phyloP scores from a whole-genome alignment of 2,329 filamentous ascomycete species.

The Fusarium succisae region DNA sequence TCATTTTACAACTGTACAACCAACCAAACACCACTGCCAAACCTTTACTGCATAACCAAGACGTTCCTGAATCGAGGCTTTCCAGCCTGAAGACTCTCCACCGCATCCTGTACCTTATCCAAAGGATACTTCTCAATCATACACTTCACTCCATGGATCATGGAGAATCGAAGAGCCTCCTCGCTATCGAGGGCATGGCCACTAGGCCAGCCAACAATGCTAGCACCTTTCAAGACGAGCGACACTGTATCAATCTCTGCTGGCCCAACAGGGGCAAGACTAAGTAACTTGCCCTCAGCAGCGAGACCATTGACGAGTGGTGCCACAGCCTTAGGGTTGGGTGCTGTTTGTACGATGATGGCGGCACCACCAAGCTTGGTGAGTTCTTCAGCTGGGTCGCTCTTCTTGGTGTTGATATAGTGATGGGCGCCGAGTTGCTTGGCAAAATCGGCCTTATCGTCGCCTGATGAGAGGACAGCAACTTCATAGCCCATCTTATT shows the following conservation, averaged over 20 bases:
- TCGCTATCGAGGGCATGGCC: conserved; percentile 71
- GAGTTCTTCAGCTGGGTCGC: conserved; percentile 60
- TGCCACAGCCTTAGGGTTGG: conserved; percentile 64
- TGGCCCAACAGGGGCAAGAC: conserved; percentile 62
- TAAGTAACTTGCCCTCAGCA: conserved; percentile 65
- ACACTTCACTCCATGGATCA: conserved; percentile 69
- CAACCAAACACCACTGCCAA: neutral
- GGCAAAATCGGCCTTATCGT: conserved; percentile 75
- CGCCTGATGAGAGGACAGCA: conserved; percentile 72
- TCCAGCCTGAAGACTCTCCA: conserved; percentile 52
- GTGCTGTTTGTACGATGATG: conserved; percentile 70
- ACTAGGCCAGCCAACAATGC: conserved; percentile 70
- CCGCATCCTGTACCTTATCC: conserved; percentile 56
- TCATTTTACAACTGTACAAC: neutral
- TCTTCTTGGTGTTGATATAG: conserved; percentile 61
- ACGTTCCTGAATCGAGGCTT: conserved; percentile 59
- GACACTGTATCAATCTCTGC: conserved; percentile 55
- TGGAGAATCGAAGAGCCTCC: conserved; percentile 73
- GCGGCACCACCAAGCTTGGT: conserved; percentile 68
- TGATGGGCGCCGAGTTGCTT: conserved; percentile 54
- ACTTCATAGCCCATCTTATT: conserved; percentile 79
- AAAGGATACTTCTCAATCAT: conserved; percentile 73
- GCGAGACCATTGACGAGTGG: conserved; percentile 64
- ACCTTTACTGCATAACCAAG: conserved; percentile 41
- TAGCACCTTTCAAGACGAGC: conserved; percentile 62